phyloP scores from a whole-genome alignment of 2,329 filamentous ascomycete genomes.

The Phaeosphaeriaceae sp. region DNA sequence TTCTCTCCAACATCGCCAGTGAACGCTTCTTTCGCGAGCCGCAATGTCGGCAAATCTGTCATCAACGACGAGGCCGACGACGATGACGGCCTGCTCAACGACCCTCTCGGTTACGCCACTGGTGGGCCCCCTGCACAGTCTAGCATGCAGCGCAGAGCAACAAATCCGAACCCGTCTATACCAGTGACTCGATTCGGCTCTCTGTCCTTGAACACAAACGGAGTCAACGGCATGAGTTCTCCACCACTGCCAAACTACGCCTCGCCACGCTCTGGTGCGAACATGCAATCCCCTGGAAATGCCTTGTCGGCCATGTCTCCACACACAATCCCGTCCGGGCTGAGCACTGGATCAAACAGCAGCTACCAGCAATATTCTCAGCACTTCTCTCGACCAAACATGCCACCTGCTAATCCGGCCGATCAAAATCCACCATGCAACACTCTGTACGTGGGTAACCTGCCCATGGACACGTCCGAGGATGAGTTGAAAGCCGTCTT shows the following conservation, averaged over 20 bases:
- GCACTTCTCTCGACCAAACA: constrained; percentile 69
- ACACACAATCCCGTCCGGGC: constrained; percentile 65
- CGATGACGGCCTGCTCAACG: constrained; percentile 75
- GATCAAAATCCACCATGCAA: constrained; percentile 98
- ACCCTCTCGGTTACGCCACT: constrained; percentile 76
- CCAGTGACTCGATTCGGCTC: constrained; percentile 72
- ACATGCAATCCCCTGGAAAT: constrained; percentile 58
- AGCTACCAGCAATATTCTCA: constrained; percentile 63
- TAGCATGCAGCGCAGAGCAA: constrained; percentile 68
- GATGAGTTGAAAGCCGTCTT: constrained; percentile 96
- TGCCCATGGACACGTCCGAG: constrained; percentile 90
- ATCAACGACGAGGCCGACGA: constrained; percentile 76
- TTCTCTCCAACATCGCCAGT: constrained; percentile 79
- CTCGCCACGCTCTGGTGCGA: constrained; percentile 57
- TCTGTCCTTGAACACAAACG: constrained; percentile 73
- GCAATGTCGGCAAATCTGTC: constrained; percentile 69
- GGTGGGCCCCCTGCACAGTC: constrained; percentile 63
- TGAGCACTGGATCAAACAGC: constrained; percentile 58
- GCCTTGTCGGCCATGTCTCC: constrained; percentile 51
- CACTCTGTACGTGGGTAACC: constrained; percentile 95
- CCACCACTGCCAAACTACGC: constrained; percentile 63
- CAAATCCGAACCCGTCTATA: constrained; percentile 74
- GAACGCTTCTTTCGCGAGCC: constrained; percentile 71
- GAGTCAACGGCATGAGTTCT: constrained; percentile 55
- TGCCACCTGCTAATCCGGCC: constrained; percentile 88